Conservation (phyloP, 345 rosid genomes). For the Salix koriyanagi region DNA sequence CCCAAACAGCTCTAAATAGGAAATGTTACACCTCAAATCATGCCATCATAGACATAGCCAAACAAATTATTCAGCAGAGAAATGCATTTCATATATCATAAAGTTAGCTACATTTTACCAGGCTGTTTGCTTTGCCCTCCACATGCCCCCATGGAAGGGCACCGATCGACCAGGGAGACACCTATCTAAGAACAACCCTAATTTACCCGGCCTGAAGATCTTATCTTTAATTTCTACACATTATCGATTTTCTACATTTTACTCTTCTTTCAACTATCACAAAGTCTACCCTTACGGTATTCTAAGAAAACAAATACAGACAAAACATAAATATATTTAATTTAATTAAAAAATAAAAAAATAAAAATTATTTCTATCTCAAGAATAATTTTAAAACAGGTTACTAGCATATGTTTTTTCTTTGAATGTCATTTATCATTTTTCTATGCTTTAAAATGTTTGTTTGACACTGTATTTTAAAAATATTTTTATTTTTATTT, state of each 20-base stretch:
- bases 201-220: neutral
- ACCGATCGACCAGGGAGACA: no score
- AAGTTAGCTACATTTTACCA: neutral
- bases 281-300: neutral
- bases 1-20: no score
- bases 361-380: no score
- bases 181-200: neutral
- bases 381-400: no score
- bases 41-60: neutral
- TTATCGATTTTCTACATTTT: neutral
- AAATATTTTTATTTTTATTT: no score
- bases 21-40: neutral
- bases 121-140: neutral
- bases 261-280: neutral
- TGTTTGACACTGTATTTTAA: no score
- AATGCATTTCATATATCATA: neutral
- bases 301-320: no score
- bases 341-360: neutral
- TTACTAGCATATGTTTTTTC: no score
- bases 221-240: neutral
- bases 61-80: neutral
- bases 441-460: no score
- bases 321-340: no score
- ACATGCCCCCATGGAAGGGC: neutral
- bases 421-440: no score